phyloP scores from a whole-genome alignment of 345 rosid species.

The Boechera stricta region DNA sequence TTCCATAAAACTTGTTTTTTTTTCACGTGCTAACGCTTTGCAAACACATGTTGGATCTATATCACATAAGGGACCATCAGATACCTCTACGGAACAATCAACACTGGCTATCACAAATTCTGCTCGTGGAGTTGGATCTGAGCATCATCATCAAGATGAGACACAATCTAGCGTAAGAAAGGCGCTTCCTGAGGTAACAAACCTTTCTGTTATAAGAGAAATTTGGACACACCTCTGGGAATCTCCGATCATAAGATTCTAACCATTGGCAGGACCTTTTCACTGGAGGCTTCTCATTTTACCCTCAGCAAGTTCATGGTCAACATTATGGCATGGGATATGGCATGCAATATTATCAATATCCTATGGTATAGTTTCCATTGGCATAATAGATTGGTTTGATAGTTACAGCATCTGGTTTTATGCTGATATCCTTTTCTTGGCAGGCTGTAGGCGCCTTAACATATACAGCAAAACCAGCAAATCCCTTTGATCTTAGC shows the following conservation, averaged over 20 bases:
- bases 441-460: conserved; percentile 55
- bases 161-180: conserved; percentile 52
- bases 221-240: conserved; percentile 28
- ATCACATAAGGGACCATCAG: conserved; percentile 45
- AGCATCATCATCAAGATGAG: conserved; percentile 45
- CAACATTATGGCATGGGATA: conserved; percentile 57
- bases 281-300: conserved; percentile 55
- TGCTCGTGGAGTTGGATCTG: conserved; percentile 46
- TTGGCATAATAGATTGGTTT: conserved; percentile 2
- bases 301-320: conserved; percentile 49
- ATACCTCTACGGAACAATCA: conserved; percentile 41
- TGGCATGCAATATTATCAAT: conserved; percentile 60
- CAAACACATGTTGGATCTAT: conserved; percentile 44
- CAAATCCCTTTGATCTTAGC: conserved; percentile 73
- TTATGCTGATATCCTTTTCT: conserved; percentile 8
- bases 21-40: conserved; percentile 24
- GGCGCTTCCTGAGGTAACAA: conserved; percentile 74
- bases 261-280: conserved; percentile 69
- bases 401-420: background rate
- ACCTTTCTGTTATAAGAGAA: conserved; percentile 4
- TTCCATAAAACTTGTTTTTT: background rate
- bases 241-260: conserved; percentile 14
- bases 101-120: conserved; percentile 42
- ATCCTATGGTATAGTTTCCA: conserved; percentile 53
- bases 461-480: conserved; percentile 48